A percentile compares a stretch with the other conserved stretches of the same genome.
Evolutionary conservation across 306 rosid species (phyloP).

Genomic region (Trifolium subterraneum): DNA sequence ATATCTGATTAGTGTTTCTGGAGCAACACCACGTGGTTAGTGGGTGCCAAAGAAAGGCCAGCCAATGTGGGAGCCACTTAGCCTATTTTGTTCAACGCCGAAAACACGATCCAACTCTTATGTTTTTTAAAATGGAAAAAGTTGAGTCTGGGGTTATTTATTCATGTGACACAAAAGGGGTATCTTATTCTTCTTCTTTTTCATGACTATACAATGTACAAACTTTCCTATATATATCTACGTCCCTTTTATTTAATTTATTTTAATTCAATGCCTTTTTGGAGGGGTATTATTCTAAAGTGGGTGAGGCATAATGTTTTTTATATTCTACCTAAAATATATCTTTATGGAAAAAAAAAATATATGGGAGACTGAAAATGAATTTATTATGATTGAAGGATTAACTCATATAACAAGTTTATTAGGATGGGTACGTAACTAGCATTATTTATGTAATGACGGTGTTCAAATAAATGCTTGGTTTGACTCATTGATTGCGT

Average conservation of each 20-base stretch:
- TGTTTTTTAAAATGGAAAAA: background rate
- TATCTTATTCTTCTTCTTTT: constrained; percentile 23
- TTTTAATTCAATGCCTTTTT: constrained; percentile 1
- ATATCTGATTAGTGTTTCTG: constrained; percentile 41
- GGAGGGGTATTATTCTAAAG: constrained; percentile 2
- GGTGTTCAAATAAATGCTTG: constrained; percentile 20
- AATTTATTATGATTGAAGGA: background rate
- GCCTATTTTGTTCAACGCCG: constrained; percentile 49
- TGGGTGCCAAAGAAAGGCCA: constrained; percentile 50
- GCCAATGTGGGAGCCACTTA: constrained; percentile 60
- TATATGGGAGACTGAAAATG: background rate
- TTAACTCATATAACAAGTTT: background rate
- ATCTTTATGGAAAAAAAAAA: background rate
- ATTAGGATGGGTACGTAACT: background rate
- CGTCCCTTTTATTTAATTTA: background rate
- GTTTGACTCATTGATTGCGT: constrained; percentile 31
- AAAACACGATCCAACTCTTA: constrained; percentile 38
- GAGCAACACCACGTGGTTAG: constrained; percentile 80
- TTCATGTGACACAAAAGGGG: constrained; percentile 31
- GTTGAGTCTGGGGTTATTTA: constrained; percentile 30
- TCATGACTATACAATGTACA: background rate
- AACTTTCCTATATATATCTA: constrained; percentile 5
- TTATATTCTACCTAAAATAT: background rate
- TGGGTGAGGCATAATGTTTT: constrained; percentile 3
- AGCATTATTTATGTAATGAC: constrained; percentile 18